Evolutionary conservation across 139 green algal genomes (phyloP).

Genomic region (Micractinium conductrix): DNA sequence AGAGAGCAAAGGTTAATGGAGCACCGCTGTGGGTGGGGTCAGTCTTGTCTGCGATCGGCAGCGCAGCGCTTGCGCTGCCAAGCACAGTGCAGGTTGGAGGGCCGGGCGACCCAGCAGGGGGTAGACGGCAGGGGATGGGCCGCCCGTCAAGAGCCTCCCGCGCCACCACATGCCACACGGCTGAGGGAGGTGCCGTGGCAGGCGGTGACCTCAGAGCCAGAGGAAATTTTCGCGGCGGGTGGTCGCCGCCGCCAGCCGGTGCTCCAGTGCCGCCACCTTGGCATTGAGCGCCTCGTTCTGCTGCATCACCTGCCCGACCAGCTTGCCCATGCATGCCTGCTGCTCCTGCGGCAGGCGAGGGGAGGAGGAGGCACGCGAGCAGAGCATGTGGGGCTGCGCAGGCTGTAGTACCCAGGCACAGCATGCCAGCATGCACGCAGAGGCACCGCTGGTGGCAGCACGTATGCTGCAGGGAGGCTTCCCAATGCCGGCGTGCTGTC

Average conservation of each 20-base stretch:
- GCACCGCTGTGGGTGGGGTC: too few relatives aligned
- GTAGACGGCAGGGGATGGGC: too few relatives aligned
- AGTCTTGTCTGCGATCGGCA: too few relatives aligned
- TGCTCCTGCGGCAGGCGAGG: conserved; percentile 18
- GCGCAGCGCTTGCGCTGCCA: too few relatives aligned
- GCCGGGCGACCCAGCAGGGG: too few relatives aligned
- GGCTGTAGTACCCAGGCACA: too few relatives aligned
- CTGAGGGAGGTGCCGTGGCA: too few relatives aligned
- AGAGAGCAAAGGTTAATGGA: too few relatives aligned
- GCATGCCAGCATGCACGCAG: neutral
- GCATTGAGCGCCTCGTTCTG: conserved; percentile 34
- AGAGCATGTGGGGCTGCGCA: neutral
- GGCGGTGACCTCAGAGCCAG: conserved; percentile 47
- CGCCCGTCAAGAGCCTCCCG: too few relatives aligned
- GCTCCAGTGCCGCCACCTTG: conserved; percentile 32
- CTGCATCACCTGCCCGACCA: conserved; percentile 34
- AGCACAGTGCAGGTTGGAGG: too few relatives aligned
- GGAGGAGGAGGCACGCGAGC: neutral
- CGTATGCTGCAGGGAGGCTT: neutral
- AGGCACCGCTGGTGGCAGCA: neutral
- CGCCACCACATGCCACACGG: too few relatives aligned
- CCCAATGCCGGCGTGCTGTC: neutral
- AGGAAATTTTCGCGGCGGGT: conserved; percentile 29
- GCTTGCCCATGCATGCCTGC: conserved; percentile 11
- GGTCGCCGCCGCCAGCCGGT: conserved; percentile 20